phyloP scores from a whole-genome alignment of 78 protist genomes.

The Dictyostelium citrinum region DNA sequence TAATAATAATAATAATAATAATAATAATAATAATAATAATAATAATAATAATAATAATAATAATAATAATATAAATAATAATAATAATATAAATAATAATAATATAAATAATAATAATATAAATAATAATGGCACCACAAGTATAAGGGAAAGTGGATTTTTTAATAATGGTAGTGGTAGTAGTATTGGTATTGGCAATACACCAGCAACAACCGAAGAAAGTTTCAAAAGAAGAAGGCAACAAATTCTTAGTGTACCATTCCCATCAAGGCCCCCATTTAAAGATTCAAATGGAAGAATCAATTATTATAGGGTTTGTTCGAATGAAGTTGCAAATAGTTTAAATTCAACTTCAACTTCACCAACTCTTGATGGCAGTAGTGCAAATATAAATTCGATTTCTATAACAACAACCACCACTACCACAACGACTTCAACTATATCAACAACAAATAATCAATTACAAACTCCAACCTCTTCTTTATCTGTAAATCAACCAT shows the following conservation, averaged over 20 bases:
- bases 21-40: too few species aligned
- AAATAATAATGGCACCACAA: background rate
- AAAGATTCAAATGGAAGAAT: slow-evolving; percentile 21
- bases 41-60: background rate
- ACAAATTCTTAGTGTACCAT: slow-evolving; percentile 19
- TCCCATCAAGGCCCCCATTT: slow-evolving; percentile 34
- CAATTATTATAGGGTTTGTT: background rate
- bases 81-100: background rate
- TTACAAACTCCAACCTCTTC: background rate
- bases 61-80: background rate
- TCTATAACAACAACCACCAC: background rate
- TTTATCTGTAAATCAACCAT: background rate
- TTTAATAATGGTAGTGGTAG: background rate
- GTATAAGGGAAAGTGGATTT: background rate
- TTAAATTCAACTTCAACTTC: background rate
- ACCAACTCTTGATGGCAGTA: background rate
- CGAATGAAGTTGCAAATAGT: background rate
- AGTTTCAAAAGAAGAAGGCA: slow-evolving; percentile 30
- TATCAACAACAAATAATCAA: background rate
- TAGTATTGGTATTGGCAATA: background rate
- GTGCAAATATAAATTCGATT: background rate
- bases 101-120: background rate
- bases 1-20: background rate
- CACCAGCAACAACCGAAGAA: slow-evolving; percentile 9
- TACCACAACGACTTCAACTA: background rate